These are phyloP conservation scores for Scytalidium sp. DNA, from an alignment of 2,329 filamentous ascomycete genomes.

Conservation along the genomic window DNA sequence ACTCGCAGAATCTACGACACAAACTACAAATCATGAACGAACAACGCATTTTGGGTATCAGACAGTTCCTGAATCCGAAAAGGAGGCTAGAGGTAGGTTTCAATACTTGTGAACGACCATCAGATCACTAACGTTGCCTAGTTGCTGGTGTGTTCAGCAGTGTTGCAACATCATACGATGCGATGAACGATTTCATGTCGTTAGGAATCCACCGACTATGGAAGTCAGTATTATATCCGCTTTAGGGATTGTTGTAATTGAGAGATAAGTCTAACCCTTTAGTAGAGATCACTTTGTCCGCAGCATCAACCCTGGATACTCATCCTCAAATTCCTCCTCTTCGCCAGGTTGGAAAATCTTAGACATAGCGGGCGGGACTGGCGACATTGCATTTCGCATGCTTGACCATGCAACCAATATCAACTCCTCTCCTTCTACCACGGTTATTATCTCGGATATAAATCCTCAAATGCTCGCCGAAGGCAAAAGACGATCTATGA, in stretches of 20 bases:
- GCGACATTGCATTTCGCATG: slow-evolving; percentile 96
- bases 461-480: slow-evolving; percentile 93
- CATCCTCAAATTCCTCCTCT: slow-evolving; percentile 35
- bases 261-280: background rate
- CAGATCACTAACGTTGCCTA: slow-evolving; percentile 3
- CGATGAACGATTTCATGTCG: slow-evolving; percentile 99
- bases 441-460: slow-evolving; percentile 92
- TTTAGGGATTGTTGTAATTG: background rate
- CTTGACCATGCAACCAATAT: slow-evolving; percentile 81
- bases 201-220: slow-evolving; percentile 94
- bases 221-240: slow-evolving; percentile 58
- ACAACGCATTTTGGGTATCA: slow-evolving; percentile 33
- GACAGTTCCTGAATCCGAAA: slow-evolving; percentile 30
- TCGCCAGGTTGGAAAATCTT: slow-evolving; percentile 69
- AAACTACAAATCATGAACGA: slow-evolving; percentile 21
- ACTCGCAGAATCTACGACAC: slow-evolving; percentile 11
- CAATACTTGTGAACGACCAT: background rate
- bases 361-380: slow-evolving; percentile 94
- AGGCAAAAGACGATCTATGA: slow-evolving; percentile 72
- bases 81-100: slow-evolving; percentile 28
- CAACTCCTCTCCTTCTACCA: slow-evolving; percentile 75
- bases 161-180: slow-evolving; percentile 85
- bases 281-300: slow-evolving; percentile 84
- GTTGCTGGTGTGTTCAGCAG: slow-evolving; percentile 82
- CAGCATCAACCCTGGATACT: slow-evolving; percentile 67